These are phyloP conservation scores for Austroboletus novae-zelandiae DNA, from an alignment of 1,284 basidiomycete species.

Conservation along the genomic window DNA sequence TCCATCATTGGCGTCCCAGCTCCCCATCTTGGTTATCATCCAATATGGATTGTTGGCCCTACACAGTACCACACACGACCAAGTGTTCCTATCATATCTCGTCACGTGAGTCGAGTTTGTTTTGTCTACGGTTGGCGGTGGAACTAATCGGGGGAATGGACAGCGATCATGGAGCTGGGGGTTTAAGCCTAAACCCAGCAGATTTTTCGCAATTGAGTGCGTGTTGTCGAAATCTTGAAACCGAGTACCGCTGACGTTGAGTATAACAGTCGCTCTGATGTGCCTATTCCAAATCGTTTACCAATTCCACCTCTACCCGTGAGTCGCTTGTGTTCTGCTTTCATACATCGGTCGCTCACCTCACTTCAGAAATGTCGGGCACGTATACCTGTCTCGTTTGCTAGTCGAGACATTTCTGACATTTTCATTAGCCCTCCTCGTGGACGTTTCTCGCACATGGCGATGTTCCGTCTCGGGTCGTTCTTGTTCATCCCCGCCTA, in stretches of 20 bases:
- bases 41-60: conserved; percentile 79
- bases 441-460: conserved; percentile 78
- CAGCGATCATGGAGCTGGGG: conserved; percentile 70
- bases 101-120: conserved; percentile 58
- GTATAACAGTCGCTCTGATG: conserved; percentile 67
- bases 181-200: conserved; percentile 72
- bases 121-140: background rate
- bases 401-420: conserved; percentile 13
- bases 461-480: conserved; percentile 82
- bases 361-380: conserved; percentile 51
- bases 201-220: conserved; percentile 81
- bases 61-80: conserved; percentile 83
- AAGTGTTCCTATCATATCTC: conserved; percentile 79
- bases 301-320: conserved; percentile 85
- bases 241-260: background rate
- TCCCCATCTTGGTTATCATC: conserved; percentile 69
- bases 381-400: conserved; percentile 29
- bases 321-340: conserved; percentile 33
- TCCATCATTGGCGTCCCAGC: conserved; percentile 60
- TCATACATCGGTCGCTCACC: conserved; percentile 4
- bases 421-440: conserved; percentile 50
- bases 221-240: conserved; percentile 36
- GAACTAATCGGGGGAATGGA: conserved; percentile 3
- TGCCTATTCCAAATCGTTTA: conserved; percentile 80
- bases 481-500: conserved; percentile 78